Percentiles rank a stretch among this genome's conserved stretches.
Evolutionary conservation across 1,284 basidiomycete species (phyloP).

Genomic region (Ganoderma leucocontextum): DNA sequence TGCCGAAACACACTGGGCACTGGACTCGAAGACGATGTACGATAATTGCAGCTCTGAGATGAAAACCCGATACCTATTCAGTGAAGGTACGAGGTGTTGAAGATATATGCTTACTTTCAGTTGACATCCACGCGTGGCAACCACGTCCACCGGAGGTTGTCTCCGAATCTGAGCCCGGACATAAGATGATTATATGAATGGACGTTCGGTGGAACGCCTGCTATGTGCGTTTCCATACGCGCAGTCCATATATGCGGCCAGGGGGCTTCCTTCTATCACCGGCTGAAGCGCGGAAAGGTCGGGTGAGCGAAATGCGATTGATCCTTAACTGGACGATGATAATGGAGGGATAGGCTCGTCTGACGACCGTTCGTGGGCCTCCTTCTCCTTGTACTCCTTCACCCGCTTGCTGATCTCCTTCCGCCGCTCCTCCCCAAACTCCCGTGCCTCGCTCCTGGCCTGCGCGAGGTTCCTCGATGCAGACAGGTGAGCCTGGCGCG

Average conservation of each 20-base stretch:
- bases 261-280: too few relatives aligned
- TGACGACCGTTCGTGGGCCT: neutral
- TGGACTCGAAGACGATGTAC: too few relatives aligned
- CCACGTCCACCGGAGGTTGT: too few relatives aligned
- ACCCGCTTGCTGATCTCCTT: slow-evolving; percentile 50
- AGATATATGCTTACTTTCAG: too few relatives aligned
- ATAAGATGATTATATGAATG: too few relatives aligned
- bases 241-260: too few relatives aligned
- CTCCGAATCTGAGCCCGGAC: neutral
- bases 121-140: too few relatives aligned
- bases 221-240: neutral
- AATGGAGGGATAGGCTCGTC: neutral
- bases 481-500: slow-evolving; percentile 41
- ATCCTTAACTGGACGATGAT: neutral
- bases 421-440: slow-evolving; percentile 50
- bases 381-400: slow-evolving; percentile 39
- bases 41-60: too few relatives aligned
- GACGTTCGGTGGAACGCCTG: neutral
- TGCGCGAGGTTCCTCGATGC: slow-evolving; percentile 53
- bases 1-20: too few relatives aligned
- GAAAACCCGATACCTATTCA: too few relatives aligned
- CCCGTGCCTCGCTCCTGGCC: slow-evolving; percentile 51
- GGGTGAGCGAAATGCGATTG: neutral
- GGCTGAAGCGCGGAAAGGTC: neutral
- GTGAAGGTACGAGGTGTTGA: too few relatives aligned